phyloP scores from a whole-genome alignment of 2,329 filamentous ascomycete species.

The Rhinocladiella mackenziei region DNA sequence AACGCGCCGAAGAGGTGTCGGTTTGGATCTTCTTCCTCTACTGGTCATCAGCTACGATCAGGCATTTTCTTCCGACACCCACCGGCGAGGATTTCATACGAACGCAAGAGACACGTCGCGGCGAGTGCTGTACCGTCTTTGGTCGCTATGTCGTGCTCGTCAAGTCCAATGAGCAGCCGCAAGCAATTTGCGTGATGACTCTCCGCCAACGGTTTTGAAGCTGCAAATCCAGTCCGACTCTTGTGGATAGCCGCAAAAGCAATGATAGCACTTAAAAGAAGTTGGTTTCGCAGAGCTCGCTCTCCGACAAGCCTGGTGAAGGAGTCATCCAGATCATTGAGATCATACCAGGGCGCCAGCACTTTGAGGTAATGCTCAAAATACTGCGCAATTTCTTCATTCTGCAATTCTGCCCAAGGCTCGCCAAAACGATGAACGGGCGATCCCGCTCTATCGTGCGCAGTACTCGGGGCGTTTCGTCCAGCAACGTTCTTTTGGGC shows the following conservation, averaged over 20 bases:
- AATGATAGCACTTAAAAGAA: constrained; percentile 46
- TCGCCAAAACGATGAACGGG: neutral
- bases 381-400: constrained; percentile 12
- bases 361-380: constrained; percentile 17
- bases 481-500: constrained; percentile 1
- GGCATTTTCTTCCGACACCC: constrained; percentile 17
- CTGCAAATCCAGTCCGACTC: constrained; percentile 30
- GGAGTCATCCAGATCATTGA: constrained; percentile 39
- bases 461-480: neutral
- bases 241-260: constrained; percentile 45
- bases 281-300: constrained; percentile 38
- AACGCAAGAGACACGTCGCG: constrained; percentile 47
- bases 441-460: neutral
- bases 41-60: neutral
- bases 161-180: constrained; percentile 39
- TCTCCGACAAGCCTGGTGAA: constrained; percentile 40
- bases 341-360: constrained; percentile 48
- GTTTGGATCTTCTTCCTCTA: constrained; percentile 42
- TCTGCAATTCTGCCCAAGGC: constrained; percentile 2
- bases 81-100: constrained; percentile 49
- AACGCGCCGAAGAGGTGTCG: constrained; percentile 48
- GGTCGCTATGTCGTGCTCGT: constrained; percentile 32
- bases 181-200: constrained; percentile 43
- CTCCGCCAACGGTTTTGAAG: constrained; percentile 33
- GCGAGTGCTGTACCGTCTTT: constrained; percentile 43